Base-by-base conservation (phyloP, 1,284 basidiomycete species). In the Cryptococcus sp. region DNA sequence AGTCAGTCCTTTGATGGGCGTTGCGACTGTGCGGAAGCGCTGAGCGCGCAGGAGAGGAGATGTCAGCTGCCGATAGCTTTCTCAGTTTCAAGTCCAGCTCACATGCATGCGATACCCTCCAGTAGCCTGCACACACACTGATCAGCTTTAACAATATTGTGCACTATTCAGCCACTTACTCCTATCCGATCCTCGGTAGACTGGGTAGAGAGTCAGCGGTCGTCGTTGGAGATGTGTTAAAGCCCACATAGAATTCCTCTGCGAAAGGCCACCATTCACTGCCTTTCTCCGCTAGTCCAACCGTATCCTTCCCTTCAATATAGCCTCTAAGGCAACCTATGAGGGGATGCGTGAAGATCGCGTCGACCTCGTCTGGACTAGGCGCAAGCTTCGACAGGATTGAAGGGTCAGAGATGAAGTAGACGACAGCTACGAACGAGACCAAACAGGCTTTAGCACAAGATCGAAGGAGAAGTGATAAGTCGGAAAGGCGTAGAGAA, bases 1-100 rank as follows among this genome's bases (percentile, higher is more conserved):
- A 0, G 89, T 92, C 1, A 93, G 77, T 0, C 91, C 91, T 70
- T 90, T 90, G 63, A 93, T 82, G 0, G 89, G 85, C 7, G 89
- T 90, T 1, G 87, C 86, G 0, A 80, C 80, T 3, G 86, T 87
- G 43, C 88, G 83, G 69, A 93, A 87, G 15, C 90, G 86, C 75
- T 47, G 15, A 2, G 8, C 29, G 29, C 8, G 29, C 29, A 34
- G 8, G 29, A 10, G 10, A 20, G 44, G 15, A 38, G 81, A 26
- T 86, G 83, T 67, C 89, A 91, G 55, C 44, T 58, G 16, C 80
- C 78, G 46, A 81, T 78, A 10, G 44, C 34, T 49, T 40, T 17
- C 11, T 37, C 11, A 17, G 6, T n/a, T 20, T 20, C 29, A 3
- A 4, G n/a, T 8, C 41, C 43, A 3, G 37, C 70, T 60, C 52